A percentile compares a stretch with the other conserved stretches of the same genome.
These are phyloP conservation scores for Penicillium cinerascens DNA, from an alignment of 495 filamentous ascomycete species.

Conservation along the genomic window DNA sequence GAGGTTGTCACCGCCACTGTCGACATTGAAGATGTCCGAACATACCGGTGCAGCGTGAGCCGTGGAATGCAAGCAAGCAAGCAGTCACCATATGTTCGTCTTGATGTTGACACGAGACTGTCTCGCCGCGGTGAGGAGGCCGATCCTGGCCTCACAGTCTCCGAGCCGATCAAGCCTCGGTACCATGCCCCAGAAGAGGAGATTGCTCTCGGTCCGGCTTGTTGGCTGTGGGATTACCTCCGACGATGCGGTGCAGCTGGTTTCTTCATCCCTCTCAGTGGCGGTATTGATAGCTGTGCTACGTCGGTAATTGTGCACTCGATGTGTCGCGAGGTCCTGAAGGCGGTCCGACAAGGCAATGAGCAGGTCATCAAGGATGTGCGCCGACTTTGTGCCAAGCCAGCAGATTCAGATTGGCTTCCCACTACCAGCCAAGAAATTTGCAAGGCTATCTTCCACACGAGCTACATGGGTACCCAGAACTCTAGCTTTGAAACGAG, in stretches of 20 bases:
- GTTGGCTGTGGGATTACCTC: constrained; percentile 86
- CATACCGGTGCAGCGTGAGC: constrained; percentile 33
- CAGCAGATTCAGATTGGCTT: constrained; percentile 48
- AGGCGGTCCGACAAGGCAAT: constrained; percentile 60
- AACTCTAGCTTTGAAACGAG: constrained; percentile 72
- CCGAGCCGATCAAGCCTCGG: constrained; percentile 39
- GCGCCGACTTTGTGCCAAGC: constrained; percentile 56
- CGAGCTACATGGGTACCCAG: constrained; percentile 76
- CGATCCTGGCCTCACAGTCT: constrained; percentile 40
- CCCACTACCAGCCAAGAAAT: constrained; percentile 57
- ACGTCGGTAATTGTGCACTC: constrained; percentile 68
- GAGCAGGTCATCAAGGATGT: constrained; percentile 69
- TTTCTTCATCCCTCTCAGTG: constrained; percentile 58
- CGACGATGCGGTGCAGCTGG: constrained; percentile 59
- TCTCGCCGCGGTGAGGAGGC: constrained; percentile 33
- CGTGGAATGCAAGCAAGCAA: constrained; percentile 41
- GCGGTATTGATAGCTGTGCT: constrained; percentile 66
- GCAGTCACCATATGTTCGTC: constrained; percentile 31
- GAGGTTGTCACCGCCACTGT: constrained; percentile 79
- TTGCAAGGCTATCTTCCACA: constrained; percentile 65
- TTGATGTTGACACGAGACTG: constrained; percentile 37
- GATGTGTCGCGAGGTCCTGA: constrained; percentile 72
- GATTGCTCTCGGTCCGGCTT: constrained; percentile 65
- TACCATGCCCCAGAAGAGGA: constrained; percentile 71
- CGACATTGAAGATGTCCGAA: constrained; percentile 68